Evolutionary conservation across 2,329 filamentous ascomycete species (phyloP), one percentile per base, ranked within the genome.

Genomic region (Epicoccum nigrum): DNA sequence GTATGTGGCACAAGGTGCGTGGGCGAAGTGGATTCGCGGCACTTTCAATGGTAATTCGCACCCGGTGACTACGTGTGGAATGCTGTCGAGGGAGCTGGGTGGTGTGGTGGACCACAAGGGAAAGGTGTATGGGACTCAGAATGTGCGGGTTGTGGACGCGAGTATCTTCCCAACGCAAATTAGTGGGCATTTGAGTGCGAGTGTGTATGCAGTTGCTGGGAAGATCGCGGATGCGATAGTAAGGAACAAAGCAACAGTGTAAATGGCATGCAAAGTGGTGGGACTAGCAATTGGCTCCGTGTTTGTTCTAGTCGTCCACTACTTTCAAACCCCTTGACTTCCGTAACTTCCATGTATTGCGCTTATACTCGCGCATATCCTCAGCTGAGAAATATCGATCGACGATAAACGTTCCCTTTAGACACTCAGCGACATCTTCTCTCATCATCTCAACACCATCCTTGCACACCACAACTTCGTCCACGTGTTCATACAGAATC

Each of bases 121-220:
- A 16, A 64, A 46, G 28, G 65, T 74, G 13, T 73, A 74, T 52
- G 72, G 72, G 4, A 64, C 62, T 11, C 28, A 39, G 7, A 72
- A 72, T 38, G 63, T 75, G n/a, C 62, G 72, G 28, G 67, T 74
- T 1, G 68, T 68, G 5, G 71, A 74, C 66, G 71, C 70, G n/a
- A 70, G 70, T 34, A 54, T 70, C 1, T 53, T 74, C n/a, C 66
- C 67, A 5, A 62, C 59, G 47, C 67, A 73, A 46, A 64, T 72
- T 9, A 64, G 63, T 27, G 72, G 69, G 13, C 71, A 74, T 67
- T 49, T 73, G 45, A 67, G 57, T 31, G 59, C 62, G 7, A 74
- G 60, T n/a, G 59, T 75, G 1, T 74, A 74, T 55, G 72, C 72
- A 13, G 52, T 74, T 51, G 72, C 72, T 17, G 71, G 70, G 38